Evolutionary conservation across 2,329 filamentous ascomycete species (phyloP), one percentile per base, ranked within the genome.

Genomic region (Lasiodiplodia sp.): DNA sequence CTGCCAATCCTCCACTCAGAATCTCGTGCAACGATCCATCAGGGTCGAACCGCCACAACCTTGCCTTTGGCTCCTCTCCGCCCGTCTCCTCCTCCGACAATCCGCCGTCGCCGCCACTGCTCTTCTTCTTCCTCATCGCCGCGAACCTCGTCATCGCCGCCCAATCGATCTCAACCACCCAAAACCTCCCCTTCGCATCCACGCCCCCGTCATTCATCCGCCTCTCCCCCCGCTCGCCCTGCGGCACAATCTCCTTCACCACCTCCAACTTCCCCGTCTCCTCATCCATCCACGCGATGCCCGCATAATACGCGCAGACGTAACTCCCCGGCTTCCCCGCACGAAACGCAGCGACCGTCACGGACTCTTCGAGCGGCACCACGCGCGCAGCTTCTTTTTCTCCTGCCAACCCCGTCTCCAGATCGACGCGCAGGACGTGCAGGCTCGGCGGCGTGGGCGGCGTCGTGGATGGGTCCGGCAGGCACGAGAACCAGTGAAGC

Each of bases 1-100:
- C 38, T 2, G 38, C 55, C 34, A 57, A 14, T 34, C 55, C 55
- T 18, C 18, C 25, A 4, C 14, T 31, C n/a, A 57, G 10, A 0
- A 23, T n/a, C 31, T 38, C 18, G 11, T 57, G 18, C 55, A 37
- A n/a, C 12, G 21, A n/a, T n/a, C 31, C 55, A 10, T 21, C 55
- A 4, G 55, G 55, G 21, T 57, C 55, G 37, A 57, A 57, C 55
- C 55, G 23, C 55, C 55, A 57, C 55, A 57, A 10, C 55, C 55
- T 57, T 18, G 31, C 55, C 55, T 34, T 57, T n/a, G n/a, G 31
- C 34, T 25, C 49, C n/a, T 14, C 40, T 18, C 2, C 52, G 2
- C 16, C 52, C 25, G 16, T 8, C 52, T 10, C 14, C 25, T 55
- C 52, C 52, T 16, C 16, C 28, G n/a, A 10, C 55, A 37, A 57